phyloP scores from a whole-genome alignment of 345 rosid species.

The Sonneratia alba region DNA sequence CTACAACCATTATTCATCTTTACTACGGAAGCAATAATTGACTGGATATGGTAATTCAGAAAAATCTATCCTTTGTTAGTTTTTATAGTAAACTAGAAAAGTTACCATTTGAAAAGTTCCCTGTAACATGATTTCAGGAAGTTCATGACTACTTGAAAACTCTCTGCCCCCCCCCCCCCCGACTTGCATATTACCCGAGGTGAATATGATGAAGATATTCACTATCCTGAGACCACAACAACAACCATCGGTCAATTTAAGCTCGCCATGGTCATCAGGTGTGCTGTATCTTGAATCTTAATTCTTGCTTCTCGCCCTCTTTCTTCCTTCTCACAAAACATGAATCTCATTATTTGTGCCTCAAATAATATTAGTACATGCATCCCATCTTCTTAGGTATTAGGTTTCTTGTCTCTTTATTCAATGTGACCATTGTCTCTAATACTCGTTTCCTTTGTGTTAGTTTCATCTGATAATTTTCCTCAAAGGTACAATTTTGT shows the following conservation, averaged over 20 bases:
- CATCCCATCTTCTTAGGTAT: not conserved
- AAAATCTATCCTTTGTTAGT: not conserved
- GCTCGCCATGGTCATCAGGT: conserved; percentile 98
- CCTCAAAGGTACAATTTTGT: not conserved
- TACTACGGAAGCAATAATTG: not conserved
- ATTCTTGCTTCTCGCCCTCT: not conserved
- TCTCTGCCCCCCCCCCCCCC: conserved; percentile 67
- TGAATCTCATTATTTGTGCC: too few relatives aligned
- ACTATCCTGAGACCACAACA: conserved; percentile 77
- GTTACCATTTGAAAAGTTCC: not conserved
- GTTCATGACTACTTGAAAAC: conserved; percentile 89
- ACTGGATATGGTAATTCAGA: not conserved
- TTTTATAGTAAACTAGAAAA: not conserved
- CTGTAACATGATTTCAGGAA: conserved; percentile 35
- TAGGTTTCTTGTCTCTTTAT: not conserved
- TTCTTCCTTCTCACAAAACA: not conserved
- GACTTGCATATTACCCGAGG: conserved; percentile 80
- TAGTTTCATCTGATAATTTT: not conserved
- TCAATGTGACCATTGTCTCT: not conserved
- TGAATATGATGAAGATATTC: conserved; percentile 75
- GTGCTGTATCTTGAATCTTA: not conserved
- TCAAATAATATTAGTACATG: not conserved
- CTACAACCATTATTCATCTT: not conserved
- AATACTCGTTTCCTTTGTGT: not conserved
- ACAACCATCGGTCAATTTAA: conserved; percentile 91